Evolutionary conservation across 768 basidiomycete genomes (phyloP).

Genomic region (Russula vinacea): DNA sequence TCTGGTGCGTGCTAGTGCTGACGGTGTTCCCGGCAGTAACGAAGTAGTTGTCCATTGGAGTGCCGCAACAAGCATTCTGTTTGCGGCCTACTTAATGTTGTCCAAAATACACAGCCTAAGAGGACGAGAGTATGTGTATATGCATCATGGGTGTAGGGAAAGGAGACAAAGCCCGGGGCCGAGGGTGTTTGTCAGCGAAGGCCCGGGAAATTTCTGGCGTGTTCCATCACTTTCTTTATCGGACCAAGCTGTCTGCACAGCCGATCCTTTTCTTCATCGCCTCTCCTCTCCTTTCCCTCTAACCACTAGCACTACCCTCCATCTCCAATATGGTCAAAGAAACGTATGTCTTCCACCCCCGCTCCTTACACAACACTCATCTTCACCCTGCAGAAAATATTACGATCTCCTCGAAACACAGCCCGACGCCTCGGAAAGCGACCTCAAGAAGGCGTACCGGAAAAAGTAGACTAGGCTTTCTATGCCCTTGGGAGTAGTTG

Average conservation of each 20-base stretch:
- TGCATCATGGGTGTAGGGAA: neutral
- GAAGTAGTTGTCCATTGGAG: neutral
- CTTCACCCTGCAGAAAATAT: conserved; percentile 57
- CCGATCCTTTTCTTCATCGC: conserved; percentile 22
- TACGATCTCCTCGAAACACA: conserved; percentile 90
- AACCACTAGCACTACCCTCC: conserved; percentile 23
- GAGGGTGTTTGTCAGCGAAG: conserved; percentile 20
- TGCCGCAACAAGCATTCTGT: neutral
- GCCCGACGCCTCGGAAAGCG: conserved; percentile 72
- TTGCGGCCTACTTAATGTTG: neutral
- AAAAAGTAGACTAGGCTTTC: conserved; percentile 61
- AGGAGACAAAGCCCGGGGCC: neutral
- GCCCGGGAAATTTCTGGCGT: conserved; percentile 38
- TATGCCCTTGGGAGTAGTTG: conserved; percentile 11
- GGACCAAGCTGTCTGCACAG: conserved; percentile 18
- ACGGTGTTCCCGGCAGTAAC: neutral
- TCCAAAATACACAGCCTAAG: neutral
- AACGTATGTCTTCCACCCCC: conserved; percentile 47
- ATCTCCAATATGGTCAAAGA: conserved; percentile 59
- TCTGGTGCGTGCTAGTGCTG: neutral
- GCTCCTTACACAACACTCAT: conserved; percentile 11
- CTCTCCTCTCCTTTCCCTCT: conserved; percentile 18
- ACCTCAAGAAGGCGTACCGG: conserved; percentile 94
- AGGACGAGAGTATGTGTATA: neutral
- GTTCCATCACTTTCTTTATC: conserved; percentile 41